Evolutionary conservation across 2,329 filamentous ascomycete species (phyloP).

Genomic region (Alternaria gansuensis): DNA sequence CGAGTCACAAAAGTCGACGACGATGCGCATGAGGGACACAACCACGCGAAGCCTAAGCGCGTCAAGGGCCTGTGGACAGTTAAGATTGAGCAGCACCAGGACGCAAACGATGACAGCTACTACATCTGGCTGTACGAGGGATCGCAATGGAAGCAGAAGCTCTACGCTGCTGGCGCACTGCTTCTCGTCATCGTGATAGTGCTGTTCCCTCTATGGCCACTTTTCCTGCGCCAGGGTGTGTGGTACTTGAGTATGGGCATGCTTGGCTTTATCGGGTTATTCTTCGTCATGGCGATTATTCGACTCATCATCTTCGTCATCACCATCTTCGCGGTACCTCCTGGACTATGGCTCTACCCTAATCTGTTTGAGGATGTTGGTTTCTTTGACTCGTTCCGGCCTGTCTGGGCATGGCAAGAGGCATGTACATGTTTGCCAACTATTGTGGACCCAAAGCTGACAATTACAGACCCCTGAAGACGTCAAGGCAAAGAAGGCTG

Average conservation of each 20-base stretch:
- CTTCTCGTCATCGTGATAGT: slow-evolving; percentile 86
- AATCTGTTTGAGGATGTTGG: slow-evolving; percentile 99
- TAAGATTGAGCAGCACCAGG: slow-evolving; percentile 94
- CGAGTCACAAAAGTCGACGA: slow-evolving; percentile 85
- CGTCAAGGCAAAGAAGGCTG: slow-evolving; percentile 56
- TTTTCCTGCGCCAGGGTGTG: slow-evolving; percentile 88
- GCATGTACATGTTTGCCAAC: slow-evolving; percentile 57
- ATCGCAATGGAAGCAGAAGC: slow-evolving; percentile 89
- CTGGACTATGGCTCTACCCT: slow-evolving; percentile 97
- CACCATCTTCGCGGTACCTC: slow-evolving; percentile 83
- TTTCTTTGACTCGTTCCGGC: slow-evolving; percentile 96
- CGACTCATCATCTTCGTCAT: slow-evolving; percentile 91
- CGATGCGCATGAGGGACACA: slow-evolving; percentile 72
- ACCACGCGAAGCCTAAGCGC: slow-evolving; percentile 72
- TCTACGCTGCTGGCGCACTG: slow-evolving; percentile 86
- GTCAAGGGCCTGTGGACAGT: slow-evolving; percentile 97
- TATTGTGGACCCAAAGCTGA: slow-evolving; percentile 2
- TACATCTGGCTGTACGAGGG: slow-evolving; percentile 98
- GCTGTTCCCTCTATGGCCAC: slow-evolving; percentile 95
- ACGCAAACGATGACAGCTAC: slow-evolving; percentile 85
- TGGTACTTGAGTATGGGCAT: slow-evolving; percentile 98
- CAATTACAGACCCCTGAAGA: slow-evolving; percentile 51
- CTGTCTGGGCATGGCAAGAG: slow-evolving; percentile 98
- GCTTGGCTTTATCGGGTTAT: slow-evolving; percentile 86
- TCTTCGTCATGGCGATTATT: slow-evolving; percentile 98